A percentile compares a stretch with the other conserved stretches of the same genome.
Conservation (phyloP, 257 asterid genomes). For the Mentha longifolia region DNA sequence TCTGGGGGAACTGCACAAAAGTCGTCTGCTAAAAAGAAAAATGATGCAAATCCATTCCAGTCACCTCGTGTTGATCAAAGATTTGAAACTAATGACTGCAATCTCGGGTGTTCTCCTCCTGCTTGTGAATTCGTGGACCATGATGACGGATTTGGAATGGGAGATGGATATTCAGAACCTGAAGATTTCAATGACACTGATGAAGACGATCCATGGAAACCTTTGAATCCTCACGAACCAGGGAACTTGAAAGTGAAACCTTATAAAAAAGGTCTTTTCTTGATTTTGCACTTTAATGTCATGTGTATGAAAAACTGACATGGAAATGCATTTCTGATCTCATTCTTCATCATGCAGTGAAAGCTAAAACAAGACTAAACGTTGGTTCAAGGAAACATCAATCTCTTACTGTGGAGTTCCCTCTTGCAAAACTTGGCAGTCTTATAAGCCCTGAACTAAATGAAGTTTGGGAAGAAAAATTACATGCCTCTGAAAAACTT, state of each 20-base stretch:
- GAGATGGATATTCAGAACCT: constrained; percentile 51
- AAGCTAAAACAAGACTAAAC: constrained; percentile 47
- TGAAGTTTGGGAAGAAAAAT: constrained; percentile 72
- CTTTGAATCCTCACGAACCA: constrained; percentile 89
- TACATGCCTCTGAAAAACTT: constrained; percentile 37
- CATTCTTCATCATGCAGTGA: constrained; percentile 62
- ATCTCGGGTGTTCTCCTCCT: constrained; percentile 44
- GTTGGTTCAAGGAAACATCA: constrained; percentile 44
- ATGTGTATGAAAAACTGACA: constrained; percentile 17
- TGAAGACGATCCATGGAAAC: constrained; percentile 85
- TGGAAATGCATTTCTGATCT: constrained; percentile 28
- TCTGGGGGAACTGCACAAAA: constrained; percentile 58
- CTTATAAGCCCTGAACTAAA: constrained; percentile 60
- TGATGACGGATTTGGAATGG: constrained; percentile 48
- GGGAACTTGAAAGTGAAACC: constrained; percentile 87
- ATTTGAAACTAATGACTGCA: constrained; percentile 47
- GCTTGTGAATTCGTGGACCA: constrained; percentile 44
- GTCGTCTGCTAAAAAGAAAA: constrained; percentile 54
- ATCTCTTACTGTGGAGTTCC: constrained; percentile 61
- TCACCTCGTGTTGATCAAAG: constrained; percentile 48
- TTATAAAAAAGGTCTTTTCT: constrained; percentile 55
- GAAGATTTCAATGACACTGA: constrained; percentile 59
- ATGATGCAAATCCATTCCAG: constrained; percentile 44
- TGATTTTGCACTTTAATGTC: constrained; percentile 22
- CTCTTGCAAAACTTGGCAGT: constrained; percentile 74